These are phyloP conservation scores for Colletotrichum agaves DNA, from an alignment of 2,329 filamentous ascomycete genomes.

Conservation along the genomic window DNA sequence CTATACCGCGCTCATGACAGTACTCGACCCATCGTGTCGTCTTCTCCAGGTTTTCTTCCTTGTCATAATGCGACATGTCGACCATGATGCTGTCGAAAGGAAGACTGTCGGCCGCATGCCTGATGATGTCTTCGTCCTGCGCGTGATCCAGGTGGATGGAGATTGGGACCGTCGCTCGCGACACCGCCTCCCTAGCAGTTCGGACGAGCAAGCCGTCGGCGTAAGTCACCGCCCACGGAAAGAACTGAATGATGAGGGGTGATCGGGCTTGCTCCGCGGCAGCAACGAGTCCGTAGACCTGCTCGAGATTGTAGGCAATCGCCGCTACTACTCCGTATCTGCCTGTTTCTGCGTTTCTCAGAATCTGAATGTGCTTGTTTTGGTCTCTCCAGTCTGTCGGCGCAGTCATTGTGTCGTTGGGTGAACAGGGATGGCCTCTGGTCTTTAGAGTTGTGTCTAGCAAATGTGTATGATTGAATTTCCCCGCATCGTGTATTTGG, in stretches of 20 bases:
- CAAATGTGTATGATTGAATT: not conserved
- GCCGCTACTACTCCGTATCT: constrained; percentile 63
- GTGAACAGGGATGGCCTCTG: not conserved
- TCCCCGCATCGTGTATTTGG: not conserved
- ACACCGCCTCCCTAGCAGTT: constrained; percentile 66
- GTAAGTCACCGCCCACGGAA: constrained; percentile 77
- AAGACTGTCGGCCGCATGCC: constrained; percentile 63
- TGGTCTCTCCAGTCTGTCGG: constrained; percentile 9
- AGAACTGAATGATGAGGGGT: constrained; percentile 76
- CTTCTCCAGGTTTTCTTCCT: constrained; percentile 72
- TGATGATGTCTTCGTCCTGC: constrained; percentile 67
- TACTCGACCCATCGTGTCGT: constrained; percentile 70
- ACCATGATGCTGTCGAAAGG: constrained; percentile 80
- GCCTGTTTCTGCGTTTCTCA: constrained; percentile 8
- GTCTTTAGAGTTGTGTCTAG: not conserved
- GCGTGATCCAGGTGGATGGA: constrained; percentile 73
- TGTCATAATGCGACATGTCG: constrained; percentile 79
- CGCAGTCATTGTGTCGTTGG: not conserved
- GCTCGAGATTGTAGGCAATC: constrained; percentile 73
- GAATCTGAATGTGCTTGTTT: constrained; percentile 18
- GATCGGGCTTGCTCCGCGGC: constrained; percentile 74
- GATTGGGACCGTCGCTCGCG: constrained; percentile 66
- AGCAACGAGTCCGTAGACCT: constrained; percentile 72
- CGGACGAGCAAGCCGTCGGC: constrained; percentile 64
- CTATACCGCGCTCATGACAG: constrained; percentile 71